Conservation (phyloP, 495 filamentous ascomycete species). For the Lasiosphaeria hispida region DNA sequence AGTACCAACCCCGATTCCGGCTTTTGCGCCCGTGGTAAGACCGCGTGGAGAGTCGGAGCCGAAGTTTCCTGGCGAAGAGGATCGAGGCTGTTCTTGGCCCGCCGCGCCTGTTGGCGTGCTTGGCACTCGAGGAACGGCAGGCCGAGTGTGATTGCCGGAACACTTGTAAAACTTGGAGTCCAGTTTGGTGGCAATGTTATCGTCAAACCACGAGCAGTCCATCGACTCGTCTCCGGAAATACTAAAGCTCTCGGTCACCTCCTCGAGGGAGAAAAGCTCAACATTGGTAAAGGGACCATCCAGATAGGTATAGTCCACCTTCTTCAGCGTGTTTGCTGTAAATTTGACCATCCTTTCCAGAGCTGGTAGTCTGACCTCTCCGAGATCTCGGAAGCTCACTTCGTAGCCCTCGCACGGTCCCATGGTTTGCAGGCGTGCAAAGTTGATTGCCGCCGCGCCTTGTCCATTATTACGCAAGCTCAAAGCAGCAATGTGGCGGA, state of each 20-base stretch:
- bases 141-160: background rate
- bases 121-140: background rate
- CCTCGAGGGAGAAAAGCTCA: background rate
- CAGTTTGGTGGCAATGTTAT: background rate
- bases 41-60: too few species aligned
- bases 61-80: too few species aligned
- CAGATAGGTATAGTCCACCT: background rate
- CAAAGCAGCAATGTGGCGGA: too few species aligned
- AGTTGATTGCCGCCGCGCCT: too few species aligned
- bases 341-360: too few species aligned
- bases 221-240: background rate
- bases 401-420: too few species aligned
- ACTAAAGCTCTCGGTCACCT: background rate
- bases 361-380: too few species aligned
- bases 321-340: too few species aligned
- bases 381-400: too few species aligned
- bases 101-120: background rate
- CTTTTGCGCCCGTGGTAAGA: background rate
- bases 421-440: too few species aligned
- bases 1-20: background rate
- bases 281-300: background rate
- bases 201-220: conserved; percentile 2
- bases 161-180: background rate
- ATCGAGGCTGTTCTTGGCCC: too few species aligned
- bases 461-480: too few species aligned